phyloP scores from a whole-genome alignment of 2,329 filamentous ascomycete species.

The Basipetospora chlamydospora region DNA sequence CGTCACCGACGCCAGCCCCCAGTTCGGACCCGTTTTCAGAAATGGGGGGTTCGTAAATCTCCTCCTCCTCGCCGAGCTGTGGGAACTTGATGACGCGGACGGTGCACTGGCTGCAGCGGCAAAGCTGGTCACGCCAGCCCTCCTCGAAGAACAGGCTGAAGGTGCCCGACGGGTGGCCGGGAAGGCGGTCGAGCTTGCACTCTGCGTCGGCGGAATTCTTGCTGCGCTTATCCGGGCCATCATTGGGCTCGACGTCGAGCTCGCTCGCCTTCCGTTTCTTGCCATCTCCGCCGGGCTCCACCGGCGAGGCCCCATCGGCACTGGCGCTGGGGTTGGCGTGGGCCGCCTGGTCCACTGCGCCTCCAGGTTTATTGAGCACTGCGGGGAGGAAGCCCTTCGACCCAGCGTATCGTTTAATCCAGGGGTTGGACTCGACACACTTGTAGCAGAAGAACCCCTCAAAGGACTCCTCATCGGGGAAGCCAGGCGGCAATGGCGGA shows the following conservation, averaged over 20 bases:
- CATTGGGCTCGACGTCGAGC: slow-evolving; percentile 18
- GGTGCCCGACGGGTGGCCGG: slow-evolving; percentile 34
- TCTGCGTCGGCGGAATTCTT: slow-evolving; percentile 26
- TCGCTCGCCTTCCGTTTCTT: slow-evolving; percentile 57
- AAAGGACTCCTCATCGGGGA: slow-evolving; percentile 80
- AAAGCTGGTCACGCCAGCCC: slow-evolving; percentile 68
- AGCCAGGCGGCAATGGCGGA: slow-evolving; percentile 66
- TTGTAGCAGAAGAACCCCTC: slow-evolving; percentile 89
- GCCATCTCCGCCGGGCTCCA: slow-evolving; percentile 10
- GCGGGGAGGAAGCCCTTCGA: slow-evolving; percentile 65
- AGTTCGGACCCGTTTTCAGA: slow-evolving; percentile 48
- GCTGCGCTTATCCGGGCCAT: slow-evolving; percentile 32
- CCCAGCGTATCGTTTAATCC: slow-evolving; percentile 81
- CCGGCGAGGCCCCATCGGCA: not conserved
- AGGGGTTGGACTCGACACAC: slow-evolving; percentile 74
- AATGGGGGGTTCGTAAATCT: slow-evolving; percentile 81
- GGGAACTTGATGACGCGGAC: slow-evolving; percentile 33
- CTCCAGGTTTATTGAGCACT: slow-evolving; percentile 34
- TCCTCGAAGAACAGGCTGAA: slow-evolving; percentile 76
- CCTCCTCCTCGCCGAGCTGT: slow-evolving; percentile 86
- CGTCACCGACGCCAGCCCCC: slow-evolving; percentile 28
- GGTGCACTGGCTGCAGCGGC: slow-evolving; percentile 64
- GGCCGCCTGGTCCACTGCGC: slow-evolving; percentile 8
- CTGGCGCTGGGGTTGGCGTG: not conserved
- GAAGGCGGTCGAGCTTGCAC: slow-evolving; percentile 50